Evolutionary conservation across 805 yeast species (phyloP).

Genomic region (Sungouiella blattae): DNA sequence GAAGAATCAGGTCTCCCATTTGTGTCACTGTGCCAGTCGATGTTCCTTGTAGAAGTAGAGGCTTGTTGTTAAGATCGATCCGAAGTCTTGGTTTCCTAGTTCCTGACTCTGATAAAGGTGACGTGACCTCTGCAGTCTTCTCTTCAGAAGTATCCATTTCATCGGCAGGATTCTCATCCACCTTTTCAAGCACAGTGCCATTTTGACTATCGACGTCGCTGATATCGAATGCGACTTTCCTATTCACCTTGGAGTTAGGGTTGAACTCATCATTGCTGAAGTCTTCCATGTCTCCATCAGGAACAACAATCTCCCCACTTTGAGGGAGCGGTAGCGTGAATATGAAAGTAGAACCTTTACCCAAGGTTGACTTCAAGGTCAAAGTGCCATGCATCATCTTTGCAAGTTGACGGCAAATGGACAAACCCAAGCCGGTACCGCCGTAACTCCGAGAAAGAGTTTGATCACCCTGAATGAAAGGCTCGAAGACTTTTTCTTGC

Average conservation of each 20-base stretch:
- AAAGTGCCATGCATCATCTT: constrained; percentile 87
- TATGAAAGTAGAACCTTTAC: constrained; percentile 80
- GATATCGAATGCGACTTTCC: constrained; percentile 45
- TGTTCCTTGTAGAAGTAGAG: constrained; percentile 1
- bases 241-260: constrained; percentile 46
- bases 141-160: background rate
- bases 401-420: constrained; percentile 87
- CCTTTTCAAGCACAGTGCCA: no score
- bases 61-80: constrained; percentile 13
- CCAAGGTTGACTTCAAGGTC: constrained; percentile 67
- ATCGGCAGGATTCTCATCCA: background rate
- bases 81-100: no score
- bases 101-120: no score
- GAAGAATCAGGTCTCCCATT: constrained; percentile 19
- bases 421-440: constrained; percentile 91
- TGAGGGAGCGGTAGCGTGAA: constrained; percentile 77
- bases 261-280: constrained; percentile 69
- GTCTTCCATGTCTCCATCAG: constrained; percentile 32
- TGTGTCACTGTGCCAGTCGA: constrained; percentile 16
- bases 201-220: no score
- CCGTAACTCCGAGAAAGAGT: constrained; percentile 87
- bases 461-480: constrained; percentile 96
- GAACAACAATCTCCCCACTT: constrained; percentile 48
- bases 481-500: constrained; percentile 86
- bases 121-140: background rate